Conservation (phyloP, 176 grass and related monocot species). For the Aegilops umbellulata region DNA sequence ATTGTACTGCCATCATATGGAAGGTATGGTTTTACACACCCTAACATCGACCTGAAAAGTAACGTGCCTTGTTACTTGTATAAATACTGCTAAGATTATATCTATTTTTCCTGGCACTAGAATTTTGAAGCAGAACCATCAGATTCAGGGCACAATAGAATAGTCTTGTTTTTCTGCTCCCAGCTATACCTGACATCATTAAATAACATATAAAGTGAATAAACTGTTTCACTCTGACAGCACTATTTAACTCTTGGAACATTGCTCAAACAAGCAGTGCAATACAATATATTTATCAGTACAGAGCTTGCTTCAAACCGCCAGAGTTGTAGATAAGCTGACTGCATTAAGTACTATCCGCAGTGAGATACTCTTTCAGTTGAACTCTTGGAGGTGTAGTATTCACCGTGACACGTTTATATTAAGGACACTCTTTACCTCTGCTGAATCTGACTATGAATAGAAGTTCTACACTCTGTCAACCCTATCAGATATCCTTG, state of each 20-base stretch:
- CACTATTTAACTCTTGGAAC: not conserved
- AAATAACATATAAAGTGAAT: not conserved
- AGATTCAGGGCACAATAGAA: not conserved
- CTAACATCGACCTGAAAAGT: not conserved
- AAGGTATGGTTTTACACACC: conserved; percentile 43
- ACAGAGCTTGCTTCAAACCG: conserved; percentile 3
- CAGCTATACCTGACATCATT: not conserved
- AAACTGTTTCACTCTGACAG: not conserved
- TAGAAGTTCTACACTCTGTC: conserved; percentile 11
- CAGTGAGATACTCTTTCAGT: not conserved
- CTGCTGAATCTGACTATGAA: not conserved
- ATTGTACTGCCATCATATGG: conserved; percentile 98
- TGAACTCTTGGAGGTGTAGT: conserved; percentile 5
- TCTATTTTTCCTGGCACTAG: conserved; percentile 6
- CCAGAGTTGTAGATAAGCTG: not conserved
- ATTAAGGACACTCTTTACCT: not conserved
- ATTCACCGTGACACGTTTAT: not conserved
- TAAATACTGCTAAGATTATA: conserved; percentile 13
- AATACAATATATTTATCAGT: not conserved
- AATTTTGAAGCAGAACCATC: conserved; percentile 11
- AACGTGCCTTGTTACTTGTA: conserved; percentile 11
- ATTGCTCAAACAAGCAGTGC: not conserved
- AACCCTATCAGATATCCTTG: conserved; percentile 1
- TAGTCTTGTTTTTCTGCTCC: not conserved
- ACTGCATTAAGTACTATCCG: not conserved